A percentile compares a stretch with the other conserved stretches of the same genome.
Evolutionary conservation across 768 basidiomycete genomes (phyloP).

Genomic region (Cyclocybe aegerita): DNA sequence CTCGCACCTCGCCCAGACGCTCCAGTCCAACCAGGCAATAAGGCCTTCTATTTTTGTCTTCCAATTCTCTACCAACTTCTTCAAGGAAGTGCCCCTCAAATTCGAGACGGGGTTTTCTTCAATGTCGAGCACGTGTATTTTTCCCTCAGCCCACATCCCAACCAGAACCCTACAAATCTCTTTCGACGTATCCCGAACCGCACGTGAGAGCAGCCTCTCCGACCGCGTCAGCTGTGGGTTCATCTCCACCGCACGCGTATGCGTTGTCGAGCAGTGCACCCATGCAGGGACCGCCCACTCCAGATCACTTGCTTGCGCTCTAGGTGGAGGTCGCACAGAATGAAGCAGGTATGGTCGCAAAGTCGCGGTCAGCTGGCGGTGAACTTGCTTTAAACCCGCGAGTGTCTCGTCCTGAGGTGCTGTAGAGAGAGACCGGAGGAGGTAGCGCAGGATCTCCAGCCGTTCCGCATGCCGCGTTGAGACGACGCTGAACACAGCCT

Average conservation of each 20-base stretch:
- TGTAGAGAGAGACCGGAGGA: constrained; percentile 23
- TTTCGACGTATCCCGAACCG: constrained; percentile 33
- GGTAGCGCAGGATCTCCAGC: constrained; percentile 37
- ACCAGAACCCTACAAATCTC: constrained; percentile 49
- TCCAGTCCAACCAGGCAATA: constrained; percentile 58
- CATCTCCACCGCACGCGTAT: constrained; percentile 18
- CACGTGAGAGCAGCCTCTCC: constrained; percentile 27
- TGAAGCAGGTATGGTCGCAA: constrained; percentile 30
- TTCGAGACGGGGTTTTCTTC: neutral
- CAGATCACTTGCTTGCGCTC: constrained; percentile 2
- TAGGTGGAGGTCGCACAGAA: constrained; percentile 10
- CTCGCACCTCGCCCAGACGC: constrained; percentile 45
- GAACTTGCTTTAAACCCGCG: constrained; percentile 17
- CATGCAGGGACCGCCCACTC: constrained; percentile 35
- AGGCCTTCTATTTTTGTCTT: constrained; percentile 28
- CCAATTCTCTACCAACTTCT: constrained; percentile 28
- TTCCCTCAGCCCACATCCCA: constrained; percentile 46
- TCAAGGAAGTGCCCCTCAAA: neutral
- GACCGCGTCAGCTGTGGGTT: constrained; percentile 21
- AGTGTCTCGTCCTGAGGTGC: constrained; percentile 10
- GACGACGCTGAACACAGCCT: constrained; percentile 32
- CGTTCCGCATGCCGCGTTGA: constrained; percentile 40
- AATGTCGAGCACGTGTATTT: constrained; percentile 20
- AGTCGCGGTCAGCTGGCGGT: constrained; percentile 28
- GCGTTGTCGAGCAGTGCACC: constrained; percentile 30